Base-by-base conservation (phyloP, 805 yeast species). In the Myxozyma lipomycoides region DNA sequence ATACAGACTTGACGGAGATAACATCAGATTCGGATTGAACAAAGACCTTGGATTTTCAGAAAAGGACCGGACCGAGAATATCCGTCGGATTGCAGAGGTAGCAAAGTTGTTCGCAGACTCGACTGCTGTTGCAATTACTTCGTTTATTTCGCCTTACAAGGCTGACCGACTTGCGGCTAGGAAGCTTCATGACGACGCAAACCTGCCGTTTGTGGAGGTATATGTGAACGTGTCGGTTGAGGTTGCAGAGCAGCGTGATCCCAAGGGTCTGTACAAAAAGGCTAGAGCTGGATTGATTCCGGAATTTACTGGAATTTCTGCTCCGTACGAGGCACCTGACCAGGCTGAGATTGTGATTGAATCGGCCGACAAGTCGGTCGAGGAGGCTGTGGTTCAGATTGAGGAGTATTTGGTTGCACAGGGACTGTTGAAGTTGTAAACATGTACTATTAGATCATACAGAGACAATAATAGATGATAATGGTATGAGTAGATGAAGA, bases 191-290 rank as follows among this genome's bases (percentile, higher is more conserved):
- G 80, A 78, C 56, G 80, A 81, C 53, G 79, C 83, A 58, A 77
- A 77, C 38, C 73, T 91, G 56, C 91, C 95, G 47, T 90, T 90
- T 64, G 78, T 90, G 48, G 98, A 90, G 73, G 95, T 91, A 6
- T 89, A 73, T 61, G 91, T 90, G 34, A 96, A 90, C 68, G 97
- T 89, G 40, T 97, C 98, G 32, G 76, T 91, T 45, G 89, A 84
- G 64, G 88, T 91, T 56, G 98, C 97, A 45, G 98, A 91, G 75
- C 78, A 87, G 70, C 86, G 98, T 73, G 98, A 91, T 70, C 98
- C 98, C 58, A 91, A 91, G 74, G 98, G 98, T 10, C 74, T 91
- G 60, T 91, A 91, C 75, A 89, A 89, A 72, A 91, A 91, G 77
- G 98, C 98, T 17, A 82, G 97, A 69, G 93, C 89, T 64, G 98